A percentile compares a stretch with the other conserved stretches of the same genome.
Conservation (phyloP, 2,329 filamentous ascomycete species). For the Zasmidium citrigriseum region DNA sequence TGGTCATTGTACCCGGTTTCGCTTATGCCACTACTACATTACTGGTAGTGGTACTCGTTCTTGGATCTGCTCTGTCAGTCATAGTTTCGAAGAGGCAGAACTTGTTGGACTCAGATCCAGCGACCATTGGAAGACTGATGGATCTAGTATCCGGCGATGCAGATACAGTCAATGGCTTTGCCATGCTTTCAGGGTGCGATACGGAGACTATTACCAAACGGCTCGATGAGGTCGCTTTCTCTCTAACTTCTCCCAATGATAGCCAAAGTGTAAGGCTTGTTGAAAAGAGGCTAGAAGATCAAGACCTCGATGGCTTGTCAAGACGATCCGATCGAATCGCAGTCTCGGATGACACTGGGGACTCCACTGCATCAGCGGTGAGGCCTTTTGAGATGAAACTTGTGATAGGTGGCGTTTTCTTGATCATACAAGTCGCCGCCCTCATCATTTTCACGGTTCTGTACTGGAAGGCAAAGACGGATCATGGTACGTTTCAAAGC, state of each 20-base stretch:
- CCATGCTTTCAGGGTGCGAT: too few species aligned
- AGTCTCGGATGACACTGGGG: not conserved
- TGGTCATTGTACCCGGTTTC: constrained; percentile 42
- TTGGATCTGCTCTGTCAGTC: constrained; percentile 27
- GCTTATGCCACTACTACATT: constrained; percentile 40
- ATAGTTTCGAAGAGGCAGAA: not conserved
- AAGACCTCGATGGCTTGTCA: too few species aligned
- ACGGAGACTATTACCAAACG: too few species aligned
- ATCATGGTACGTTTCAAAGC: constrained; percentile 5
- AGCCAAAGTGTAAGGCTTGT: too few species aligned
- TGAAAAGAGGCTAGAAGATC: too few species aligned
- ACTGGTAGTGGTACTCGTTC: constrained; percentile 30
- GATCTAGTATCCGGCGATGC: constrained; percentile 26
- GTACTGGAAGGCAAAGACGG: constrained; percentile 2
- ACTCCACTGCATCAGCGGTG: not conserved
- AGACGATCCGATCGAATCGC: too few species aligned
- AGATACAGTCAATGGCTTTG: not conserved
- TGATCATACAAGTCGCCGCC: constrained; percentile 14
- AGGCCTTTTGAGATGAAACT: constrained; percentile 18
- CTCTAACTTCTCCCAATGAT: too few species aligned
- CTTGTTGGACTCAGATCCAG: constrained; percentile 31
- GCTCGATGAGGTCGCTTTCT: too few species aligned
- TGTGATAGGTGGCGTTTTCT: constrained; percentile 12
- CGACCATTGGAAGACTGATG: constrained; percentile 41
- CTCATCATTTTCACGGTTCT: constrained; percentile 12